phyloP scores from a whole-genome alignment of 805 yeast genomes.

The Monosporozyma siamensis region DNA sequence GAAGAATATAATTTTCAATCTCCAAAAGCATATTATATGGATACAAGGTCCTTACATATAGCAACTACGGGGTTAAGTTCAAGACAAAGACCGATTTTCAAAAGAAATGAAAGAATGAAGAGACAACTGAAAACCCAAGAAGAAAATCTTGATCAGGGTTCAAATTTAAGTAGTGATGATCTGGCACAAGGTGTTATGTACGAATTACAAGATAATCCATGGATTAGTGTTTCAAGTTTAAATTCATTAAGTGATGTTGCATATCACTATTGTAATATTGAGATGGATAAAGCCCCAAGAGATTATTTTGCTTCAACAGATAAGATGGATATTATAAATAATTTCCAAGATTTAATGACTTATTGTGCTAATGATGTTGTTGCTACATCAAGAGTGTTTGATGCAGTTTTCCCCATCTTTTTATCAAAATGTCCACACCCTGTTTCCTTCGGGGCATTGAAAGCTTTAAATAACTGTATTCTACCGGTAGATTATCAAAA shows the following conservation, averaged over 20 bases:
- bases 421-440: conserved; percentile 77
- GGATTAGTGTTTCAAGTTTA: conserved; percentile 69
- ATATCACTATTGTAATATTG: conserved; percentile 60
- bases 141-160: conserved; percentile 1
- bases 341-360: conserved; percentile 51
- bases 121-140: conserved; percentile 11
- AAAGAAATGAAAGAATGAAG: conserved; percentile 39
- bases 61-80: conserved; percentile 91
- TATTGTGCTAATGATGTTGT: conserved; percentile 85
- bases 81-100: conserved; percentile 75
- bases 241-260: conserved; percentile 79
- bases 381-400: conserved; percentile 62
- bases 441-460: conserved; percentile 80
- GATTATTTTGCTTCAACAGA: conserved; percentile 52
- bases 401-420: conserved; percentile 62
- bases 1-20: conserved; percentile 71
- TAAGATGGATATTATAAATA: conserved; percentile 42
- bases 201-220: conserved; percentile 50
- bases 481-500: conserved; percentile 59
- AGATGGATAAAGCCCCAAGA: conserved; percentile 57
- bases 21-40: conserved; percentile 71
- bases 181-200: conserved; percentile 16
- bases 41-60: conserved; percentile 87
- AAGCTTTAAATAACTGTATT: conserved; percentile 61
- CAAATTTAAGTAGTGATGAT: background rate